A percentile compares a stretch with the other conserved stretches of the same genome.
phyloP scores from a whole-genome alignment of 495 filamentous ascomycete species.

The Tuber borchii region DNA sequence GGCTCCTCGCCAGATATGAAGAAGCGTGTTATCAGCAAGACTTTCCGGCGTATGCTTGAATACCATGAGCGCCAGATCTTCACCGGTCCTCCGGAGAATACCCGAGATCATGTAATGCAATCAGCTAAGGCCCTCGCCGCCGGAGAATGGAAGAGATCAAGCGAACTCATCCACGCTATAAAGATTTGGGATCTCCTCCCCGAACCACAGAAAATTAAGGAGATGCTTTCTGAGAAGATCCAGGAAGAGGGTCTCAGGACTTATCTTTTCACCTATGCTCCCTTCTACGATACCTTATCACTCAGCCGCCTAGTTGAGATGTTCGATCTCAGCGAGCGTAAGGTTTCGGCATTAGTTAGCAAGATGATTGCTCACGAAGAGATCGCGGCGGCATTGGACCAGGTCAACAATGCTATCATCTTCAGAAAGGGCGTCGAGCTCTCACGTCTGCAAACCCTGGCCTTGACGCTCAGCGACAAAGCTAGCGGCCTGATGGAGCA shows the following conservation, averaged over 20 bases:
- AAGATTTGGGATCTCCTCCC: constrained; percentile 99
- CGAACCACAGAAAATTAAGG: constrained; percentile 80
- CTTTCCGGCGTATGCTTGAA: constrained; percentile 96
- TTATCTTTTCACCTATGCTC: constrained; percentile 98
- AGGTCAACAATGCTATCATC: constrained; percentile 94
- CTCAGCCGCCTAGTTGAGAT: constrained; percentile 76
- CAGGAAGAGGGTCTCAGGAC: constrained; percentile 97
- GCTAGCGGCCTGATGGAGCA: constrained; percentile 89
- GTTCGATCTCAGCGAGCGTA: constrained; percentile 88
- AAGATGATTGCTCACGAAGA: constrained; percentile 99
- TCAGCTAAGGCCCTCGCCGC: constrained; percentile 91
- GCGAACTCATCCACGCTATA: constrained; percentile 84
- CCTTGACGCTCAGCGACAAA: constrained; percentile 91
- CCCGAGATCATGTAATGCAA: constrained; percentile 97
- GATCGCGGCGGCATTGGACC: constrained; percentile 88
- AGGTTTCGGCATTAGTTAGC: constrained; percentile 88
- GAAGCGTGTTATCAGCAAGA: constrained; percentile 98
- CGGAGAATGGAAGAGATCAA: constrained; percentile 96
- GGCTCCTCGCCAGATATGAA: constrained; percentile 93
- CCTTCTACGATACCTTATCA: constrained; percentile 95
- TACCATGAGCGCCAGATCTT: constrained; percentile 99
- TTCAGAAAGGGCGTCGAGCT: constrained; percentile 99
- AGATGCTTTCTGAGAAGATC: constrained; percentile 92
- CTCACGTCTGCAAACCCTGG: constrained; percentile 87
- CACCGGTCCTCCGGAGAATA: constrained; percentile 96